Evolutionary conservation across 169 alveolate species (phyloP), one percentile per base, ranked within the genome.

Genomic region (Plasmodium reichenowi): DNA sequence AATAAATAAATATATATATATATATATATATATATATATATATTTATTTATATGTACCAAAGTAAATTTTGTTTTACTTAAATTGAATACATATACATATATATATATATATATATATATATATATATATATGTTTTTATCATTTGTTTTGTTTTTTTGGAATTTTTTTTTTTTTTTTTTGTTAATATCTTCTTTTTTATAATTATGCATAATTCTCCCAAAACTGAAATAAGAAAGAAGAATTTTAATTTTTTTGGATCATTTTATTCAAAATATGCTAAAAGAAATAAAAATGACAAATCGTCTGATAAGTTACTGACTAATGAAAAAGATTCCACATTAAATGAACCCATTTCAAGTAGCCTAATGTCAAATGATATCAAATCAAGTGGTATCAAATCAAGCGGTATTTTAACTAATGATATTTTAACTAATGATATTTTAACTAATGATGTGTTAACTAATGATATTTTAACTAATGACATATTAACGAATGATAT

Each of bases 231-330:
- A 76, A 26, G 56, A 8, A 76, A 64, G 52, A 47, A 26, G 5
- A 78, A 52, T 64, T 64, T 78, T 15, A 78, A 78, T 22, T 29
- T 78, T 20, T 78, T 64, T 70, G 78, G 71, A 52, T 64, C 78
- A 20, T 50, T 50, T 66, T 78, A 78, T 71, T 20, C 89, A 38
- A 63, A 68, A 29, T 45, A 83, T 83, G 58, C 73, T 59, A 83
- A 83, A 32, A 68, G 70, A 70, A 50, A 83, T 32, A 67, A 24
- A 29, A 67, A 45, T 67, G 38, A 67, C 15, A 67, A 8, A 15
- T 17, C 54, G 12, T 17, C n/a, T 67, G 54, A 43, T 1, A 45
- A 45, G 13, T 38, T 26, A 32, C 4, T 56, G 8, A 13, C 59
- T 15, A 67, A 67, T 67, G 24, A 67, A 3, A 60, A 60, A 60